Evolutionary conservation across 2,329 filamentous ascomycete genomes (phyloP), one percentile per base, ranked within the genome.

Genomic region (Corynespora cassiicola): DNA sequence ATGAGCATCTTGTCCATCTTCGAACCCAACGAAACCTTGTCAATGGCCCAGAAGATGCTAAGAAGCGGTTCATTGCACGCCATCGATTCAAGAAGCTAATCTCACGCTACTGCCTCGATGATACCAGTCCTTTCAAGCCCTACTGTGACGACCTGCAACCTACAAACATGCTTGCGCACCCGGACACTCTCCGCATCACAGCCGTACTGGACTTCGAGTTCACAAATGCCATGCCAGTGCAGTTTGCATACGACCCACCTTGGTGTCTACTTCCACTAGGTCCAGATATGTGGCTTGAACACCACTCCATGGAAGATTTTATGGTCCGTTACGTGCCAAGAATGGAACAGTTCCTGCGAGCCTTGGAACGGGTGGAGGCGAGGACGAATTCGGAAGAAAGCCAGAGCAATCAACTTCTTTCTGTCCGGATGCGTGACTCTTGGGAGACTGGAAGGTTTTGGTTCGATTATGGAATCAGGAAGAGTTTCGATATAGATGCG

Each of bases 151-250:
- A 73, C 43, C 29, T 75, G 14, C 61, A 57, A 19, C 65, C 67
- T 5, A 14, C 51, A 14, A 73, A 75, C 40, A 69, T 75, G 49
- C 64, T 74, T 18, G 48, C 61, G 9, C 53, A 75, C 31, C 64
- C 58, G 7, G 41, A 58, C 5, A 72, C 61, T 17, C 47, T 68
- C 2, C 47, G 45, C 6, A 68, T 74, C 26, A 70, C 54, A 1
- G 70, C 66, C 1, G 49, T 72, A 12, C 42, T 74, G 25, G 70
- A 75, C 39, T 56, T 64, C 15, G 70, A 73, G 49, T 74, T 71
- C 30, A 70, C 69, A 28, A 70, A 75, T 42, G 50, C 53, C 31
- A 66, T 71, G 63, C 71, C 70, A 1, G 53, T 58, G 2, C 65
- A 73, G 42, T 73, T 67, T 44, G 36, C 62, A 2, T 65, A 64